Percentiles rank a stretch among this genome's conserved stretches.
Evolutionary conservation across 176 grass and related monocot species (phyloP).

Genomic region (Neostapfia colusana): DNA sequence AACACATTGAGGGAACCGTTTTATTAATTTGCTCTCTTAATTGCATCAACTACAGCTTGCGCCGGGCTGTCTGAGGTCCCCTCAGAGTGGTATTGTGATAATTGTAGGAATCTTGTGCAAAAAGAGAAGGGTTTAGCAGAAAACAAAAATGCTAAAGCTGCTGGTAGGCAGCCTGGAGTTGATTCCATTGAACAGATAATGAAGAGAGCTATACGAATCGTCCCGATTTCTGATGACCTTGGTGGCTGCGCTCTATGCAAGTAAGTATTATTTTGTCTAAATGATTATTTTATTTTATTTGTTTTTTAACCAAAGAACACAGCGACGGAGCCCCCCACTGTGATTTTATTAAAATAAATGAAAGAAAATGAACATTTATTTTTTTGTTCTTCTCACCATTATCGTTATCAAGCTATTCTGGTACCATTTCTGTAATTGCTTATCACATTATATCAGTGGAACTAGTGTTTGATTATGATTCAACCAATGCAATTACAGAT

Average conservation of each 20-base stretch:
- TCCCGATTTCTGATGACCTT: constrained; percentile 76
- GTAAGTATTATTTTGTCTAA: constrained; percentile 48
- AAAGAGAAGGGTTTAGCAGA: constrained; percentile 77
- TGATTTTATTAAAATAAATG: no score
- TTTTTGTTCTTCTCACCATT: neutral
- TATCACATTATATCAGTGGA: constrained; percentile 36
- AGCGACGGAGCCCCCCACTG: no score
- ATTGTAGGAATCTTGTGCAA: constrained; percentile 71
- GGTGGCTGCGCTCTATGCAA: constrained; percentile 88
- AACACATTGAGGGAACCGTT: neutral
- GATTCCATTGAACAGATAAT: constrained; percentile 98
- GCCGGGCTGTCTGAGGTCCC: constrained; percentile 61
- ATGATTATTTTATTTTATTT: constrained; percentile 11
- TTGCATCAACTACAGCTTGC: constrained; percentile 59
- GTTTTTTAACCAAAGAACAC: no score
- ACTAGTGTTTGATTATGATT: neutral
- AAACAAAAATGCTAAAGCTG: constrained; percentile 97
- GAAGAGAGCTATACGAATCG: constrained; percentile 82
- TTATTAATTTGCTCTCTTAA: constrained; percentile 13
- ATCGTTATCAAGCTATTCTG: constrained; percentile 2
- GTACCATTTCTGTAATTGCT: neutral
- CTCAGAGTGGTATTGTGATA: constrained; percentile 85
- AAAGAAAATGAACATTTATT: neutral
- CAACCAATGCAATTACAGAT: neutral
- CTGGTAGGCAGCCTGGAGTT: constrained; percentile 89